Evolutionary conservation across 495 filamentous ascomycete species (phyloP), one percentile per base, ranked within the genome.

Genomic region (Penicillium turbatum): DNA sequence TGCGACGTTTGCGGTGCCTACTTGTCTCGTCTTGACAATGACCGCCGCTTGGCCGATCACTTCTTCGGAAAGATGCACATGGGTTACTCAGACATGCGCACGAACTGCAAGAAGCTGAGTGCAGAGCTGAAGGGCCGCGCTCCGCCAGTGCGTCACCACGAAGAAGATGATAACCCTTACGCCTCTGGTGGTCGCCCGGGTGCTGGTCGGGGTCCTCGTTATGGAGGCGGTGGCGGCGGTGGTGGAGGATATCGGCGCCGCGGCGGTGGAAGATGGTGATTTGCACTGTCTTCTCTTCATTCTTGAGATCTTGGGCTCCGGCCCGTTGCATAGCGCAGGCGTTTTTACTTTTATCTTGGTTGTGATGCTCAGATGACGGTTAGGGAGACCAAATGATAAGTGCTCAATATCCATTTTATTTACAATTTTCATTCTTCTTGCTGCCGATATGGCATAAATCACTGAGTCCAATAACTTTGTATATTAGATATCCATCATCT

Each of bases 11-110:
- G 93, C 72, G 92, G 87, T 45, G 93, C 93, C 3, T 98, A 98
- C 66, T 78, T 98, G 48, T 86, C 82, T 49, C 72, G 93, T 16
- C 81, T 98, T 21, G 93, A 98, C 65, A 98, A 98, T 63, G 93
- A 98, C 65, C 81, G 93, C 16, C 77, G 93, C 27, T 64, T 98
- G 69, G 93, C 93, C 26, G 93, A 98, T 68, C 93, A 98, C 64
- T 98, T 98, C 70, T 97, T 95, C 68, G 93, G 93, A 29, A 98
- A 98, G 77, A 97, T 98, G 95, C 93, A 98, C 64, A 76, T 98
- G 64, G 93, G 93, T 0, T 98, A 97, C 67, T 92, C 93, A 31
- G 88, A 95, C 73, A 98, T 98, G 93, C 82, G 93, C 56, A 93
- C 89, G 77, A 90, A 88, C 11, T 88, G 78, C 60, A 93, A 96